These are phyloP conservation scores for Metschnikowia anglica DNA, from an alignment of 805 yeast genomes.

Conservation along the genomic window DNA sequence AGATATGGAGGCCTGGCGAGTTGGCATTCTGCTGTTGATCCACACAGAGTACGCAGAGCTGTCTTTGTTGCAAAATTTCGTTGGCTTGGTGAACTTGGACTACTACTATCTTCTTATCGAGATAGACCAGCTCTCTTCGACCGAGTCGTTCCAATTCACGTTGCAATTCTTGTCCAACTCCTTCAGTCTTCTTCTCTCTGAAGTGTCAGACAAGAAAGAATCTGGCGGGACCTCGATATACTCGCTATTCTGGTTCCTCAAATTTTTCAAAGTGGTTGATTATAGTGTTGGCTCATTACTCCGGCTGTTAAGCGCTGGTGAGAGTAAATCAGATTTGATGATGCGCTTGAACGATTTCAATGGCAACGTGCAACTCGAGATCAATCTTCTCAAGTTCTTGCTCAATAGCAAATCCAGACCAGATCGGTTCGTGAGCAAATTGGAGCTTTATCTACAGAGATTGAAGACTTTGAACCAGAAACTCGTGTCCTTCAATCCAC, in stretches of 20 bases:
- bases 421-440: constrained; percentile 11
- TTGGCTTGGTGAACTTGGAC: constrained; percentile 36
- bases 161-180: constrained; percentile 42
- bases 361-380: constrained; percentile 33
- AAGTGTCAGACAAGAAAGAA: constrained; percentile 17
- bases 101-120: constrained; percentile 42
- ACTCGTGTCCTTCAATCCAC: constrained; percentile 24
- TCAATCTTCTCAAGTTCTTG: constrained; percentile 33
- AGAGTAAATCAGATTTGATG: constrained; percentile 18
- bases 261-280: constrained; percentile 38
- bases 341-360: constrained; percentile 33
- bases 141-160: constrained; percentile 41
- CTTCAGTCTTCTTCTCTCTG: constrained; percentile 34
- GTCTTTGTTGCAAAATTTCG: constrained; percentile 32
- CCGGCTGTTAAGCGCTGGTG: constrained; percentile 18
- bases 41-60: constrained; percentile 29
- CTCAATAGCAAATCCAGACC: constrained; percentile 15
- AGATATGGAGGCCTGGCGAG: constrained; percentile 40
- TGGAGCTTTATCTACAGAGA: constrained; percentile 9
- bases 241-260: constrained; percentile 35
- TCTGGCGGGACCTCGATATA: constrained; percentile 20
- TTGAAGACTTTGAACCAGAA: constrained; percentile 20
- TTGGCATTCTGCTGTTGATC: constrained; percentile 27
- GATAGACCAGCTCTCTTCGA: constrained; percentile 39
- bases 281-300: constrained; percentile 28